These are phyloP conservation scores for Musa beccarii DNA, from an alignment of 176 grass and related monocot species.

Conservation along the genomic window DNA sequence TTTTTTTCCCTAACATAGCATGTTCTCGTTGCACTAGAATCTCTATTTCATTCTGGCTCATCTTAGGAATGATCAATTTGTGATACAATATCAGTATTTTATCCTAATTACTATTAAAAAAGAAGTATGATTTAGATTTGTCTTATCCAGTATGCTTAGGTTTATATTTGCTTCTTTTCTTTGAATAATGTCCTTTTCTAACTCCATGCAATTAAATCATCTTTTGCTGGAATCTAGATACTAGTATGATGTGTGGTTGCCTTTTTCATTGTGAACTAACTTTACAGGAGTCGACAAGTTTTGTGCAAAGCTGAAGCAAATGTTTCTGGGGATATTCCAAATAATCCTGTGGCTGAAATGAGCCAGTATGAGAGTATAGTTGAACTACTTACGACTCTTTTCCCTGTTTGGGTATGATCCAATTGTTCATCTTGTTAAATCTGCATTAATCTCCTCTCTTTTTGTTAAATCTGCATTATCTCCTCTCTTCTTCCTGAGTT, in stretches of 20 bases:
- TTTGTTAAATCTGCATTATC: slow-evolving; percentile 20
- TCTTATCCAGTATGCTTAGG: too few species aligned
- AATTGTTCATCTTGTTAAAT: slow-evolving; percentile 18
- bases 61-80: too few species aligned
- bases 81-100: too few species aligned
- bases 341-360: slow-evolving; percentile 28
- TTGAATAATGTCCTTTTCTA: not conserved
- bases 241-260: not conserved
- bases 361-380: slow-evolving; percentile 81
- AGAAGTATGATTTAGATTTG: too few species aligned
- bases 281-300: slow-evolving; percentile 54
- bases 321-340: slow-evolving; percentile 59
- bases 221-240: not conserved
- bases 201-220: not conserved
- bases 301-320: slow-evolving; percentile 81
- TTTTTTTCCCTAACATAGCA: too few species aligned
- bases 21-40: too few species aligned
- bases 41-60: too few species aligned
- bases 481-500: not conserved
- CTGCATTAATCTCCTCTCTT: slow-evolving; percentile 16
- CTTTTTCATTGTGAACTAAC: slow-evolving; percentile 15
- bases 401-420: slow-evolving; percentile 78
- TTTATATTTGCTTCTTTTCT: too few species aligned
- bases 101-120: too few species aligned
- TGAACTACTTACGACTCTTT: slow-evolving; percentile 91